Evolutionary conservation across 2,329 filamentous ascomycete genomes (phyloP).

Genomic region (Xylaria digitata): DNA sequence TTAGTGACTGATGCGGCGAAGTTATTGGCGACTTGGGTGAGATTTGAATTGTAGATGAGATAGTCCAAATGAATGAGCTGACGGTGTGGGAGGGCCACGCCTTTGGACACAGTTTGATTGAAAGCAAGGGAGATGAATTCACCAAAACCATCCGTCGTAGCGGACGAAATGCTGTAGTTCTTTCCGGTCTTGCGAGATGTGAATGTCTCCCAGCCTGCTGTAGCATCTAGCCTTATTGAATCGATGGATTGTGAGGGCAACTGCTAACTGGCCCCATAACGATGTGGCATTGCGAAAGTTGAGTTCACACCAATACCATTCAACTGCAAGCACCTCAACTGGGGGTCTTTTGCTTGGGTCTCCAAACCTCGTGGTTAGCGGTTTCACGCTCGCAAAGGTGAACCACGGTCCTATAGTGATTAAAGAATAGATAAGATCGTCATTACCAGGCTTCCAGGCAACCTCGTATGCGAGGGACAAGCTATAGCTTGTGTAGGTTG

Average conservation of each 20-base stretch:
- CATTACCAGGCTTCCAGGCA: no score
- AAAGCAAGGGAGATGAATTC: conserved; percentile 4
- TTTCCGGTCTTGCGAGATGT: not conserved
- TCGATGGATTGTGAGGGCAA: not conserved
- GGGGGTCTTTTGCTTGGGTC: not conserved
- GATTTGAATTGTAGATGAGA: conserved; percentile 2
- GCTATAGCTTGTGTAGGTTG: no score
- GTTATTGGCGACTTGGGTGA: not conserved
- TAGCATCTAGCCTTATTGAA: not conserved
- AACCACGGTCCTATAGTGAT: no score
- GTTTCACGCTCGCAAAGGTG: no score
- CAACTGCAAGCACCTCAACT: not conserved
- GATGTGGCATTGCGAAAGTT: conserved; percentile 4
- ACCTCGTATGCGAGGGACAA: no score
- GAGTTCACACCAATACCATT: conserved; percentile 8
- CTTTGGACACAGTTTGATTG: conserved; percentile 5
- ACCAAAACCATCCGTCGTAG: not conserved
- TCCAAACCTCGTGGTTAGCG: no score
- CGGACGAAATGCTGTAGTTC: not conserved
- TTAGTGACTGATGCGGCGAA: conserved; percentile 5
- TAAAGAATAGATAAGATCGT: no score
- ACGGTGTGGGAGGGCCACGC: not conserved
- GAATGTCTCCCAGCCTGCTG: no score
- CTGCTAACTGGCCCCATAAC: not conserved
- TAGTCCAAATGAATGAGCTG: conserved; percentile 10